phyloP scores from a whole-genome alignment of 2,329 filamentous ascomycete genomes.

The Ilyonectria sp. region DNA sequence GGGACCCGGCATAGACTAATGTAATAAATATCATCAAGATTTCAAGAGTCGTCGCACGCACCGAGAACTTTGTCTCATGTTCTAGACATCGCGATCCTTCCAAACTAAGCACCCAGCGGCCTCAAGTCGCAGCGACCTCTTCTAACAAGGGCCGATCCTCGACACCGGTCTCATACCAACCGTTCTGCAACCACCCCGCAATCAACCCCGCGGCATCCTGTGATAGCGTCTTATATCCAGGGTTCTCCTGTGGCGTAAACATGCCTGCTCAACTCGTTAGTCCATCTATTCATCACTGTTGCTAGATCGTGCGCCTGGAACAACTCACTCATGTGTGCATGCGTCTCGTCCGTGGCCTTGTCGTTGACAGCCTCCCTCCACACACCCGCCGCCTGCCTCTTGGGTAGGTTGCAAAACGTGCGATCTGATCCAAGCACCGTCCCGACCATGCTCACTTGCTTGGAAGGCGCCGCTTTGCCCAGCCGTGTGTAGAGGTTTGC shows the following conservation, averaged over 20 bases:
- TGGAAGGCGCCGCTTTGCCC: slow-evolving; percentile 74
- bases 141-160: slow-evolving; percentile 50
- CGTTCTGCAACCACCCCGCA: slow-evolving; percentile 73
- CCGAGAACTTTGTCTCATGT: neutral
- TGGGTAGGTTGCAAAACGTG: slow-evolving; percentile 90
- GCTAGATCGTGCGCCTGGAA: neutral
- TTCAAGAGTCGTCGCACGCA: neutral
- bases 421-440: slow-evolving; percentile 78
- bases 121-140: slow-evolving; percentile 29
- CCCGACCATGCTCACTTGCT: slow-evolving; percentile 67
- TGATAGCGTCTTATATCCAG: slow-evolving; percentile 78
- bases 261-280: slow-evolving; percentile 64
- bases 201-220: slow-evolving; percentile 77
- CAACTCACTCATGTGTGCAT: slow-evolving; percentile 80
- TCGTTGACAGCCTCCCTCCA: slow-evolving; percentile 86
- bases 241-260: slow-evolving; percentile 82
- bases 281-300: neutral
- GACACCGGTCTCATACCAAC: slow-evolving; percentile 75
- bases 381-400: slow-evolving; percentile 64
- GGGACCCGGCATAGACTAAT: slow-evolving; percentile 8
- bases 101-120: neutral
- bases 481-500: slow-evolving; percentile 91
- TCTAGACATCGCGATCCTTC: neutral
- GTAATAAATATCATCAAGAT: slow-evolving; percentile 23
- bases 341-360: slow-evolving; percentile 82